Evolutionary conservation across 2,329 filamentous ascomycete genomes (phyloP).

Genomic region (Escovopsis sp.): DNA sequence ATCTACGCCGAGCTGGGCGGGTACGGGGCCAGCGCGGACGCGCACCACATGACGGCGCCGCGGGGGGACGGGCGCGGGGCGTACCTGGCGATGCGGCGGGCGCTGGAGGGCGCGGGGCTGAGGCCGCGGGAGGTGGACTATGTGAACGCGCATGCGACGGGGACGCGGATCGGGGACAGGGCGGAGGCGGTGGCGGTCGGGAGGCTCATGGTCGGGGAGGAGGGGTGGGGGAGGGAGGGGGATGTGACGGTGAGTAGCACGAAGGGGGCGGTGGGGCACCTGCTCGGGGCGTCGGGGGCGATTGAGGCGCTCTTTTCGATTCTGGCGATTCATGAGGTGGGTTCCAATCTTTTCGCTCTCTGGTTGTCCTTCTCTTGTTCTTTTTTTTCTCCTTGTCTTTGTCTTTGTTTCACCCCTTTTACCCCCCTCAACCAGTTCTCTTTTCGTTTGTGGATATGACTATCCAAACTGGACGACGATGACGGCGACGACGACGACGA

Average conservation of each 20-base stretch:
- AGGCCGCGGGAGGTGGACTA: constrained; percentile 65
- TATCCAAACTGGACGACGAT: too few relatives aligned
- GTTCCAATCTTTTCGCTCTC: too few relatives aligned
- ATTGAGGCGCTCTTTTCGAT: constrained; percentile 80
- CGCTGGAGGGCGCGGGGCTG: constrained; percentile 56
- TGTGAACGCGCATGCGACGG: constrained; percentile 90
- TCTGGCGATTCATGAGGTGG: constrained; percentile 62
- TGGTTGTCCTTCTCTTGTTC: too few relatives aligned
- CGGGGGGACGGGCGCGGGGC: constrained; percentile 71
- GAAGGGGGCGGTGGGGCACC: constrained; percentile 82
- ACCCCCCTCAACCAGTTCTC: too few relatives aligned
- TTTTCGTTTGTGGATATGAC: too few relatives aligned
- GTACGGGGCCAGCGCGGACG: constrained; percentile 83
- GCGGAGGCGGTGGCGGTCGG: constrained; percentile 80
- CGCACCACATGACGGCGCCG: constrained; percentile 86
- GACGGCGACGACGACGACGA: too few relatives aligned
- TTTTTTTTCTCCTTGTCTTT: too few relatives aligned
- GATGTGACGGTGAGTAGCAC: constrained; percentile 80
- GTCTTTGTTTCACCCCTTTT: constrained; percentile 2
- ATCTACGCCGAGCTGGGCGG: constrained; percentile 85
- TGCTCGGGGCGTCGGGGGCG: constrained; percentile 81
- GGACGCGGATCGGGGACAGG: constrained; percentile 68
- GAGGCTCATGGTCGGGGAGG: constrained; percentile 56
- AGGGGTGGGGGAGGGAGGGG: constrained; percentile 44
- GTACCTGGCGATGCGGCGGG: constrained; percentile 68